Conservation (phyloP, 495 filamentous ascomycete species). For the Penicillium egyptiacum region DNA sequence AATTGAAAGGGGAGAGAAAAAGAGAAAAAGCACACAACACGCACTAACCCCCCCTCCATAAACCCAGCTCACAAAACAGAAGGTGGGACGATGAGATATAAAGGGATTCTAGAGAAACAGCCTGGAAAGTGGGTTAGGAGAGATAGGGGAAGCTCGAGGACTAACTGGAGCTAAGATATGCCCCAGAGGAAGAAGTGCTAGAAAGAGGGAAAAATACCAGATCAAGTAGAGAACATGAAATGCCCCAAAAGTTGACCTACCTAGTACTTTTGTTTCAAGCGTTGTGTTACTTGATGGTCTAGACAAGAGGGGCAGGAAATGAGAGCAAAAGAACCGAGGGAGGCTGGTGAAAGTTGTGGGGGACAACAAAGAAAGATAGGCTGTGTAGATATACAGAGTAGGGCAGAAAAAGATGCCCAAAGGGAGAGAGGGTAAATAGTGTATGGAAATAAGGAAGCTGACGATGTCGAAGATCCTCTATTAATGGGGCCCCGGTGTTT, state of each 20-base stretch:
- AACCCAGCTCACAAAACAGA: slow-evolving; percentile 1
- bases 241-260: neutral
- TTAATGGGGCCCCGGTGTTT: too few species aligned
- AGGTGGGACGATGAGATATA: slow-evolving; percentile 16
- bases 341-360: too few species aligned
- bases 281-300: slow-evolving; percentile 7
- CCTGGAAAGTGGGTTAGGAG: neutral
- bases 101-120: neutral
- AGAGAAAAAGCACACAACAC: neutral
- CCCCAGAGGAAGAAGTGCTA: neutral
- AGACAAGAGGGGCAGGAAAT: neutral
- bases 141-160: neutral
- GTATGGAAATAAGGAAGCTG: too few species aligned
- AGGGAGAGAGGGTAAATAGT: too few species aligned
- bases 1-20: neutral
- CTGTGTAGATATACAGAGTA: too few species aligned
- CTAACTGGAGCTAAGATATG: neutral
- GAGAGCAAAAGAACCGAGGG: too few species aligned
- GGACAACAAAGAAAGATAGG: too few species aligned
- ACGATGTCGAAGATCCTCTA: too few species aligned
- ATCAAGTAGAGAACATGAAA: neutral
- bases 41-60: slow-evolving; percentile 1
- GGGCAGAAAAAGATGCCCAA: too few species aligned
- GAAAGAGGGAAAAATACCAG: neutral
- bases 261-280: neutral